Evolutionary conservation across 805 yeast species (phyloP).

Genomic region (Candida maesae): DNA sequence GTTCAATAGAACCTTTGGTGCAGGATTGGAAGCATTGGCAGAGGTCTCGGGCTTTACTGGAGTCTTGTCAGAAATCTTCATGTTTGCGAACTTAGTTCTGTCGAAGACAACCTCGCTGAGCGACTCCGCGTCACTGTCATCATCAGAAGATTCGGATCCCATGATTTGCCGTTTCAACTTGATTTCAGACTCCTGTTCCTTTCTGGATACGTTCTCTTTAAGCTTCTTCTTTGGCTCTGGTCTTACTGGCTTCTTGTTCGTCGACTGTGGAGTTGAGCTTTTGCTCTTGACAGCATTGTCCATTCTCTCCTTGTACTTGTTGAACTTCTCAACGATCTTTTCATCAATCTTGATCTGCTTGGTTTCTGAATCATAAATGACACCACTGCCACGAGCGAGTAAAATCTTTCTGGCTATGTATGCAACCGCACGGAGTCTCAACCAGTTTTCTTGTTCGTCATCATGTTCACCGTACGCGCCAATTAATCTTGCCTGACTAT

Average conservation of each 20-base stretch:
- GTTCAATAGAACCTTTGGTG: background rate
- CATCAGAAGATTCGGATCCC: background rate
- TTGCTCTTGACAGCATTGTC: conserved; percentile 1
- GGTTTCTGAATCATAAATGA: conserved; percentile 23
- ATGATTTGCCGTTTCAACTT: background rate
- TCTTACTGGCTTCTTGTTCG: background rate
- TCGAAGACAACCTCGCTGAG: conserved; percentile 4
- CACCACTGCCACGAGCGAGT: conserved; percentile 27
- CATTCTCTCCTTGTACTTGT: conserved; percentile 6
- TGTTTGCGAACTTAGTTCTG: background rate
- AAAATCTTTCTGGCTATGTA: conserved; percentile 29
- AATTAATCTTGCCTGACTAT: conserved; percentile 19
- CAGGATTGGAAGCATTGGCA: too few relatives aligned
- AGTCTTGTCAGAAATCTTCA: background rate
- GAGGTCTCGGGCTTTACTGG: background rate
- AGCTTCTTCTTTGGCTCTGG: conserved; percentile 1
- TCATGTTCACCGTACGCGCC: conserved; percentile 28
- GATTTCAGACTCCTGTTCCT: background rate
- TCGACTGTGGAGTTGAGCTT: background rate
- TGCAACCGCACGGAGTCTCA: conserved; percentile 35
- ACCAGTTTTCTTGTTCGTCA: conserved; percentile 27
- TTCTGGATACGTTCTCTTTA: background rate
- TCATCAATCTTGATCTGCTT: conserved; percentile 18
- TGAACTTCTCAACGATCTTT: conserved; percentile 4
- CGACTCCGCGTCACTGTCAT: conserved; percentile 2